phyloP scores from a whole-genome alignment of 306 rosid species.

The Gillenia trifoliata region DNA sequence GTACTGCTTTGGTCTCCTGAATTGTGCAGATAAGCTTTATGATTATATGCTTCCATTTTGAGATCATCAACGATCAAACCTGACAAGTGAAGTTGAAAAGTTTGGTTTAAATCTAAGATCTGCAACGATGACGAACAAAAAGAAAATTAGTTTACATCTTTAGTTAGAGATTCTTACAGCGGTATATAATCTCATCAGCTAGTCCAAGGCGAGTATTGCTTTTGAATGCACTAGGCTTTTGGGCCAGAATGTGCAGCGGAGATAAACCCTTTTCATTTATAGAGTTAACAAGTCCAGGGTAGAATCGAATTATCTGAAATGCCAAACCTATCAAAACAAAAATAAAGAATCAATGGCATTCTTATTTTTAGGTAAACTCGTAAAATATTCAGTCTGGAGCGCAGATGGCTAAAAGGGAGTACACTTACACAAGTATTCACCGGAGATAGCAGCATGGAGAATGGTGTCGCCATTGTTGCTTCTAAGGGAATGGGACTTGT shows the following conservation, averaged over 20 bases:
- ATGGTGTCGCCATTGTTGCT: slow-evolving; percentile 16
- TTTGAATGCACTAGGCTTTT: slow-evolving; percentile 26
- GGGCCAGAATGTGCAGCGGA: slow-evolving; percentile 23
- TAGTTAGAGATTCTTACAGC: not conserved
- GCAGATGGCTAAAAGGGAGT: too few relatives aligned
- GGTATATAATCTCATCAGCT: slow-evolving; percentile 14
- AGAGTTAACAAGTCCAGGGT: slow-evolving; percentile 11
- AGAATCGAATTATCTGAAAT: not conserved
- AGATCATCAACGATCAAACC: slow-evolving; percentile 17
- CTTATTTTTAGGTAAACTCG: not conserved
- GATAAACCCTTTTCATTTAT: slow-evolving; percentile 18
- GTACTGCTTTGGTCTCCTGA: not conserved
- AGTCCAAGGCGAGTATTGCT: slow-evolving; percentile 11
- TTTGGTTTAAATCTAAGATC: not conserved
- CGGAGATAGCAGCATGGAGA: slow-evolving; percentile 17
- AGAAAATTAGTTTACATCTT: not conserved
- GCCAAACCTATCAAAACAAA: slow-evolving; percentile 16
- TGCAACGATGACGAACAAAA: not conserved
- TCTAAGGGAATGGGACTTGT: not conserved
- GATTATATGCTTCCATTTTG: not conserved
- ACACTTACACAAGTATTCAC: slow-evolving; percentile 22
- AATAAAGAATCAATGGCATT: not conserved
- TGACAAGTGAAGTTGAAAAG: not conserved
- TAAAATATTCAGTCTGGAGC: not conserved
- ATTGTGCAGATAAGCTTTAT: not conserved